Conservation (phyloP, 352 stramenopile genomes). For the Pythium phragmitis region DNA sequence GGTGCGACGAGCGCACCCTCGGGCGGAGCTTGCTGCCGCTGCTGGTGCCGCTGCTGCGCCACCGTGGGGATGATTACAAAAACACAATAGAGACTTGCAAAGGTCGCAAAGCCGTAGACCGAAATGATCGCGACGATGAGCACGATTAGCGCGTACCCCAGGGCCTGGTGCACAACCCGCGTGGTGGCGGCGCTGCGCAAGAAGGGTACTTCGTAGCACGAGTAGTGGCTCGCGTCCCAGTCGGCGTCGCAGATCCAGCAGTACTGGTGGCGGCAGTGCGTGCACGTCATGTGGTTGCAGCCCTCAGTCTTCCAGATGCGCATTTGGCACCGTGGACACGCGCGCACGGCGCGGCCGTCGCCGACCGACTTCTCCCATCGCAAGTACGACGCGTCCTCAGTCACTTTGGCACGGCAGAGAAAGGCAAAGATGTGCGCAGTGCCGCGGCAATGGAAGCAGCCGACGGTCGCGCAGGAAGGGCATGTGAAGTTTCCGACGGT, state of each 20-base stretch:
- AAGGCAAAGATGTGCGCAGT: slow-evolving; percentile 63
- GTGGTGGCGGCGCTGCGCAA: slow-evolving; percentile 32
- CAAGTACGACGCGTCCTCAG: slow-evolving; percentile 54
- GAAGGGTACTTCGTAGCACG: slow-evolving; percentile 66
- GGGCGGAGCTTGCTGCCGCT: neutral
- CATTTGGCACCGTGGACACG: slow-evolving; percentile 61
- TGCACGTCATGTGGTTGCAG: slow-evolving; percentile 76
- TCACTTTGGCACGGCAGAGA: slow-evolving; percentile 27
- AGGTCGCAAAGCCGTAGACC: slow-evolving; percentile 52
- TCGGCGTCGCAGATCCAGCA: slow-evolving; percentile 64
- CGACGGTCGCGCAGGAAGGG: slow-evolving; percentile 46
- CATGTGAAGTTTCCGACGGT: slow-evolving; percentile 54
- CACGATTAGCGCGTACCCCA: slow-evolving; percentile 50
- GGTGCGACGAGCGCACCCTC: neutral
- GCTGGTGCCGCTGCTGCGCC: neutral
- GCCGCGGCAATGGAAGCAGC: slow-evolving; percentile 63
- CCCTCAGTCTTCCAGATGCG: slow-evolving; percentile 79
- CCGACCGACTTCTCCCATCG: slow-evolving; percentile 63
- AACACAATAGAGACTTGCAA: slow-evolving; percentile 32
- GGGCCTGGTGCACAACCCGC: slow-evolving; percentile 38
- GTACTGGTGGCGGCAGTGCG: slow-evolving; percentile 59
- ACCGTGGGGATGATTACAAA: slow-evolving; percentile 33
- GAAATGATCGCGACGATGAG: slow-evolving; percentile 54
- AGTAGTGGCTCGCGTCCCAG: slow-evolving; percentile 67
- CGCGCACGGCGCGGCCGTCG: slow-evolving; percentile 45